Conservation (phyloP, 352 stramenopile species). For the Phytopythium mirpurense region DNA sequence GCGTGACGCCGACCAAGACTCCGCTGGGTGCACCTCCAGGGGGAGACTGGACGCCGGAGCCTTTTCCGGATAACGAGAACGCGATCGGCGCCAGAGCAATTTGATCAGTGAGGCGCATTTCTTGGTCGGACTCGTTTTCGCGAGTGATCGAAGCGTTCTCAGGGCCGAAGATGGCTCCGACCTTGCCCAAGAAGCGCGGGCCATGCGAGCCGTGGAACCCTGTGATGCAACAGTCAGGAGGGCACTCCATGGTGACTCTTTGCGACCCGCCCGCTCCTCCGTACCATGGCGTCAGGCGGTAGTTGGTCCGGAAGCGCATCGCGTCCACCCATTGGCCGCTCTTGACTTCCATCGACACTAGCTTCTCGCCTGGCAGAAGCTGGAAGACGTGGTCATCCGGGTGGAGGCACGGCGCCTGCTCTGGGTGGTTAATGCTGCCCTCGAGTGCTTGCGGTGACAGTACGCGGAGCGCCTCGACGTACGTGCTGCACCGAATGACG, state of each 20-base stretch:
- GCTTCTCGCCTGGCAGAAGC: constrained; percentile 28
- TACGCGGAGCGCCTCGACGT: constrained; percentile 28
- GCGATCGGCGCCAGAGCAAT: neutral
- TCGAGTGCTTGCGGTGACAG: constrained; percentile 20
- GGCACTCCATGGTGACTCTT: constrained; percentile 20
- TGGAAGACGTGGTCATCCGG: constrained; percentile 45
- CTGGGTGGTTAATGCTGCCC: constrained; percentile 10
- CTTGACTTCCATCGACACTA: constrained; percentile 33
- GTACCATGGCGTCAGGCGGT: constrained; percentile 42
- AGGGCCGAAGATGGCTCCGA: constrained; percentile 23
- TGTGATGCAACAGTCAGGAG: constrained; percentile 23
- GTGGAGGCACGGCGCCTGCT: constrained; percentile 10
- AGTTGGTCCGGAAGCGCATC: constrained; percentile 38
- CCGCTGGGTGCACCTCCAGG: neutral
- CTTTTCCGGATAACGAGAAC: neutral
- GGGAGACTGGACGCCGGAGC: no score
- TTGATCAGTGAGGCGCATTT: neutral
- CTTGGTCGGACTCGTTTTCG: neutral
- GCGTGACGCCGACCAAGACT: neutral
- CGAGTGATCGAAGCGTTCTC: neutral
- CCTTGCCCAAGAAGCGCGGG: constrained; percentile 25
- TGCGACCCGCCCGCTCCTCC: constrained; percentile 26
- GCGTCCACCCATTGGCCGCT: constrained; percentile 52
- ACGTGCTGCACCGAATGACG: constrained; percentile 28
- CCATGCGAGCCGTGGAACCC: constrained; percentile 33